Conservation (phyloP, 2,329 filamentous ascomycete species). For the Trichoderma atroviride region DNA sequence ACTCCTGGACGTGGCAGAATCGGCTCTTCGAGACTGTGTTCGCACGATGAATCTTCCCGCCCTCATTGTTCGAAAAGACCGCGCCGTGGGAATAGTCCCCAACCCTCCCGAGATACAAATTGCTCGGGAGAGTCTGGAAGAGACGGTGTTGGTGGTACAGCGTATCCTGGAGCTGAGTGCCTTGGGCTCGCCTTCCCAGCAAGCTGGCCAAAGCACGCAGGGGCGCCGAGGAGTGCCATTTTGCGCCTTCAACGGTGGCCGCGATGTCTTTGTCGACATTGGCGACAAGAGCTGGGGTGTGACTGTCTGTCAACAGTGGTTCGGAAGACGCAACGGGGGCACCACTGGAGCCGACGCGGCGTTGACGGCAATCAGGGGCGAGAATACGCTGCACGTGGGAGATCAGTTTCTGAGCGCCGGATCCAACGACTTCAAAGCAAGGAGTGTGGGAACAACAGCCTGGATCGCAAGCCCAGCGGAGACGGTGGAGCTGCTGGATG, state of each 20-base stretch:
- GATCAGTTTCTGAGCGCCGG: slow-evolving; percentile 96
- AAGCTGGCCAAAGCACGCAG: slow-evolving; percentile 29
- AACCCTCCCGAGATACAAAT: slow-evolving; percentile 66
- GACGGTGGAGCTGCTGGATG: slow-evolving; percentile 86
- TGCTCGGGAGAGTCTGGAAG: slow-evolving; percentile 86
- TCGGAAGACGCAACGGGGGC: slow-evolving; percentile 54
- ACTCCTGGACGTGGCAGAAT: slow-evolving; percentile 88
- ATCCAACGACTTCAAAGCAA: slow-evolving; percentile 95
- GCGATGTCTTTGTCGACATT: slow-evolving; percentile 98
- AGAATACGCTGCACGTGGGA: slow-evolving; percentile 88
- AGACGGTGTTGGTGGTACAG: slow-evolving; percentile 92
- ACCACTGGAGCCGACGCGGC: slow-evolving; percentile 19
- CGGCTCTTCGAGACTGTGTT: slow-evolving; percentile 79
- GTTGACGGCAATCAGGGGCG: slow-evolving; percentile 59
- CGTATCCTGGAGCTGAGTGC: slow-evolving; percentile 86
- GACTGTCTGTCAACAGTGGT: slow-evolving; percentile 86
- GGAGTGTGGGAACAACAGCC: slow-evolving; percentile 88
- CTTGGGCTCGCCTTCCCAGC: slow-evolving; percentile 42
- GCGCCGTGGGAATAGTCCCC: slow-evolving; percentile 78
- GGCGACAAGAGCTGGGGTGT: slow-evolving; percentile 98
- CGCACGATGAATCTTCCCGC: slow-evolving; percentile 79
- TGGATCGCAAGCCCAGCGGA: slow-evolving; percentile 95
- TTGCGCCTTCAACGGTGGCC: slow-evolving; percentile 97
- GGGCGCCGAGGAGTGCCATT: slow-evolving; percentile 66
- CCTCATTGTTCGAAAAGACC: slow-evolving; percentile 80